Evolutionary conservation across 2,329 filamentous ascomycete genomes (phyloP).

Genomic region (Pseudodiploospora longispora): DNA sequence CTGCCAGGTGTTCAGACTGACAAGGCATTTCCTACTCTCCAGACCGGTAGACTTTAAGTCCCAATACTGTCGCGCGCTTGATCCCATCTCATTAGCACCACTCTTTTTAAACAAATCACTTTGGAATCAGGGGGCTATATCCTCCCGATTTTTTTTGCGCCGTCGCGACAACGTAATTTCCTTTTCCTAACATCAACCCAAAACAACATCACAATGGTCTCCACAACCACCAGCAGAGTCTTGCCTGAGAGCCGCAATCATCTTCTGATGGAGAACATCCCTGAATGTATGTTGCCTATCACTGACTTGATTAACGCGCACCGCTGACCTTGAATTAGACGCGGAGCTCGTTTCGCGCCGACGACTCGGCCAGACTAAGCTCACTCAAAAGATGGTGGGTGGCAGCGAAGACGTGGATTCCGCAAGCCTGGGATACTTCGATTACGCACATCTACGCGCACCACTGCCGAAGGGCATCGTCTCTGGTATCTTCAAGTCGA

Average conservation of each 20-base stretch:
- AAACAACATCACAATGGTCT: slow-evolving; percentile 24
- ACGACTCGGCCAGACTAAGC: slow-evolving; percentile 85
- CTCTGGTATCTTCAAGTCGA: slow-evolving; percentile 86
- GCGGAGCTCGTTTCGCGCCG: slow-evolving; percentile 71
- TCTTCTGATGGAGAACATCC: slow-evolving; percentile 56
- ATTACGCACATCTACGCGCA: slow-evolving; percentile 91
- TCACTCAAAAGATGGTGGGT: slow-evolving; percentile 73
- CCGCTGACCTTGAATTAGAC: slow-evolving; percentile 40
- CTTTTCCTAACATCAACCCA: background rate
- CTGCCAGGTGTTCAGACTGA: slow-evolving; percentile 1
- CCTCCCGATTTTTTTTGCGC: slow-evolving; percentile 7
- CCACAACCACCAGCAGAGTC: slow-evolving; percentile 26
- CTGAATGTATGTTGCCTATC: slow-evolving; percentile 43
- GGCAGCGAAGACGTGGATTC: slow-evolving; percentile 67
- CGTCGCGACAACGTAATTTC: slow-evolving; percentile 2
- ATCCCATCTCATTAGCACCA: slow-evolving; percentile 4
- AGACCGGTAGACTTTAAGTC: background rate
- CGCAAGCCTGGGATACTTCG: slow-evolving; percentile 72
- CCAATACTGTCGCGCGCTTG: slow-evolving; percentile 16
- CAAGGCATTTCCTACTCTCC: too few species aligned
- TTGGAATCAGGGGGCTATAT: background rate
- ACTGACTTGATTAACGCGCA: slow-evolving; percentile 1
- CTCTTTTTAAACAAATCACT: slow-evolving; percentile 14
- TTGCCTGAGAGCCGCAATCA: slow-evolving; percentile 58
- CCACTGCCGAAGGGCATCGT: slow-evolving; percentile 85